Conservation (phyloP, 1,139 yeast genomes). For the Candida freyschussii region DNA sequence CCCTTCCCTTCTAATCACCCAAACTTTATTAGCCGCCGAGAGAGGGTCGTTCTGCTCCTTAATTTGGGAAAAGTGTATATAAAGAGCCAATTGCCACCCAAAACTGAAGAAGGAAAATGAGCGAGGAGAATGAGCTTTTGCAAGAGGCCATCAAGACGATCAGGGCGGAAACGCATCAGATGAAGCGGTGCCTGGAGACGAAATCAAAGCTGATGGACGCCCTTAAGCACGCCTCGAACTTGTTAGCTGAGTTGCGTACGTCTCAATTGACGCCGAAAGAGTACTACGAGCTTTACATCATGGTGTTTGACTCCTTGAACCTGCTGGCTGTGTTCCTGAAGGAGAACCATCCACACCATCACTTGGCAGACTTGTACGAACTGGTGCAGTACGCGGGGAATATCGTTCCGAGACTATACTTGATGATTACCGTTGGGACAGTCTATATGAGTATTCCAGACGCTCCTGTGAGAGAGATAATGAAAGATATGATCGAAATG, state of each 20-base stretch:
- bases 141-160: slow-evolving; percentile 33
- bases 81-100: no score
- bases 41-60: no score
- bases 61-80: no score
- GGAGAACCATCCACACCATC: slow-evolving; percentile 64
- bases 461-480: slow-evolving; percentile 79
- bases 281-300: slow-evolving; percentile 86
- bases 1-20: no score
- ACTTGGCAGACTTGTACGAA: slow-evolving; percentile 87
- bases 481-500: slow-evolving; percentile 98
- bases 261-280: slow-evolving; percentile 79
- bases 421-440: slow-evolving; percentile 95
- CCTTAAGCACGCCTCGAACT: slow-evolving; percentile 78
- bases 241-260: slow-evolving; percentile 78
- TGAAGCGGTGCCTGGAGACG: slow-evolving; percentile 71
- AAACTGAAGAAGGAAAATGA: slow-evolving; percentile 3
- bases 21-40: no score
- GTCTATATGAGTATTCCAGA: slow-evolving; percentile 75
- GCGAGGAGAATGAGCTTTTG: slow-evolving; percentile 14
- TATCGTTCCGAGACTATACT: slow-evolving; percentile 83
- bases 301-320: slow-evolving; percentile 80
- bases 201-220: slow-evolving; percentile 80
- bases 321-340: slow-evolving; percentile 59
- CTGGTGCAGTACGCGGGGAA: slow-evolving; percentile 94
- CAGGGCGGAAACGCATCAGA: slow-evolving; percentile 63